Percentiles rank a stretch among this genome's conserved stretches.
These are phyloP conservation scores for Penicillium sp. DNA, from an alignment of 2,329 filamentous ascomycete species.

Conservation along the genomic window DNA sequence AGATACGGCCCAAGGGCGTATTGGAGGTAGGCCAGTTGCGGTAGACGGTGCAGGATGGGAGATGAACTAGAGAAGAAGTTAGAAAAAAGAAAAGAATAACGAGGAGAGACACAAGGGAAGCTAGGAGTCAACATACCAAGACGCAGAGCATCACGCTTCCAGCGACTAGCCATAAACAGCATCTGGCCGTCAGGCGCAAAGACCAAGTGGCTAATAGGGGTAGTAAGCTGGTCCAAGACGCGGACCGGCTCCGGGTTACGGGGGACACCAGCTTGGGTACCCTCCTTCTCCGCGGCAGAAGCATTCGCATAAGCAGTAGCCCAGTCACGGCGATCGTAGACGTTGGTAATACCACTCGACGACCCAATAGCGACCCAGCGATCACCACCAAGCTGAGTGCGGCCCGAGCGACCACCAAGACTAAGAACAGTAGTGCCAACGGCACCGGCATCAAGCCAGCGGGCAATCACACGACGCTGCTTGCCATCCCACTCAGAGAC, in stretches of 20 bases:
- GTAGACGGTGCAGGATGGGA: constrained; percentile 91
- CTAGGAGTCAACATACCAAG: constrained; percentile 47
- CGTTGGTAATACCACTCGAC: constrained; percentile 82
- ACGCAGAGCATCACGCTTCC: constrained; percentile 84
- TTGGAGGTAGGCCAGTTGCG: constrained; percentile 93
- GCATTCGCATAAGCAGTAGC: constrained; percentile 39
- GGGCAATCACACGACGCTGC: constrained; percentile 66
- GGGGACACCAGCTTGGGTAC: constrained; percentile 52
- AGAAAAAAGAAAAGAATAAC: neutral
- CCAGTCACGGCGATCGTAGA: constrained; percentile 80
- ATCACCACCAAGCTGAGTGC: constrained; percentile 62
- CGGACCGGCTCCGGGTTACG: constrained; percentile 69
- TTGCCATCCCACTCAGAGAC: constrained; percentile 83
- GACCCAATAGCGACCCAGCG: constrained; percentile 88
- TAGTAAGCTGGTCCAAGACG: constrained; percentile 81
- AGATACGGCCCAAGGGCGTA: constrained; percentile 83
- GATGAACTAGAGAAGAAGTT: constrained; percentile 58
- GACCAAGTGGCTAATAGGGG: constrained; percentile 71
- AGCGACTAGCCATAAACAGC: constrained; percentile 77
- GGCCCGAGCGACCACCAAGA: constrained; percentile 57
- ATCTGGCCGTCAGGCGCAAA: constrained; percentile 91
- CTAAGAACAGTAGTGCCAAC: constrained; percentile 79
- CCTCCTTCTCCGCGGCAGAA: constrained; percentile 21
- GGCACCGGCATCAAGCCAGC: constrained; percentile 89
- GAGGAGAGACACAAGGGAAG: neutral